Percentiles rank a stretch among this genome's conserved stretches.
phyloP scores from a whole-genome alignment of 192 early-diverging fungal species.

The Backusella luteola region DNA sequence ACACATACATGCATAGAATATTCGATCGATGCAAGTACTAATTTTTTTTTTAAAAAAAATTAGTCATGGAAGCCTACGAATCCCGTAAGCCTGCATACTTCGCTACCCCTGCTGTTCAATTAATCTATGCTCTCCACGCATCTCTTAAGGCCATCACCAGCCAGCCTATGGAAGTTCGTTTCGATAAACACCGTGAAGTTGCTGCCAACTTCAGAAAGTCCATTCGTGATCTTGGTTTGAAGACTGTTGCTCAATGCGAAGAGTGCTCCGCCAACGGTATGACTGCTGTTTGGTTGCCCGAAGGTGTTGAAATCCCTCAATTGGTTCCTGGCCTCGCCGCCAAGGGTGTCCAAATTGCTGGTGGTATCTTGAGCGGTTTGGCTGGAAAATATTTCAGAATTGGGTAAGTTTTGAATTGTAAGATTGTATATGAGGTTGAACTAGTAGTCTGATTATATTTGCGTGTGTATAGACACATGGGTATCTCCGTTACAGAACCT shows the following conservation, averaged over 20 bases:
- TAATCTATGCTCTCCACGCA: constrained; percentile 82
- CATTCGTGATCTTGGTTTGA: constrained; percentile 68
- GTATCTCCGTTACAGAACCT: constrained; percentile 67
- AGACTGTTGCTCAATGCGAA: constrained; percentile 60
- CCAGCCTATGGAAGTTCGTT: constrained; percentile 72
- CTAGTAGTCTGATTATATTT: neutral
- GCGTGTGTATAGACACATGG: constrained; percentile 65
- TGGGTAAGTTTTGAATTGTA: constrained; percentile 41
- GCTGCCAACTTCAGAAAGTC: constrained; percentile 71
- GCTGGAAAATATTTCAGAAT: constrained; percentile 93
- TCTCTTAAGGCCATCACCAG: constrained; percentile 76
- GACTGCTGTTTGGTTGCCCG: constrained; percentile 88
- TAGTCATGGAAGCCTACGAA: constrained; percentile 93
- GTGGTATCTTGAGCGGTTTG: constrained; percentile 82
- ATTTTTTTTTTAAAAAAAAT: neutral
- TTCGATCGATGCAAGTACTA: neutral
- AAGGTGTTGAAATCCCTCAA: constrained; percentile 73
- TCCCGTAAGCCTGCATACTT: constrained; percentile 89
- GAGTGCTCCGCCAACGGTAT: constrained; percentile 70
- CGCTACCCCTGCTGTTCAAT: constrained; percentile 95
- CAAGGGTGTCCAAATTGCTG: constrained; percentile 85
- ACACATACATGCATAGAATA: neutral
- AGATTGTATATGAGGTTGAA: neutral
- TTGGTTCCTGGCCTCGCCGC: constrained; percentile 76
- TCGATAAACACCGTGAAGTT: constrained; percentile 73